Base-by-base conservation (phyloP, 2,329 filamentous ascomycete genomes). In the Beauveria varroae region DNA sequence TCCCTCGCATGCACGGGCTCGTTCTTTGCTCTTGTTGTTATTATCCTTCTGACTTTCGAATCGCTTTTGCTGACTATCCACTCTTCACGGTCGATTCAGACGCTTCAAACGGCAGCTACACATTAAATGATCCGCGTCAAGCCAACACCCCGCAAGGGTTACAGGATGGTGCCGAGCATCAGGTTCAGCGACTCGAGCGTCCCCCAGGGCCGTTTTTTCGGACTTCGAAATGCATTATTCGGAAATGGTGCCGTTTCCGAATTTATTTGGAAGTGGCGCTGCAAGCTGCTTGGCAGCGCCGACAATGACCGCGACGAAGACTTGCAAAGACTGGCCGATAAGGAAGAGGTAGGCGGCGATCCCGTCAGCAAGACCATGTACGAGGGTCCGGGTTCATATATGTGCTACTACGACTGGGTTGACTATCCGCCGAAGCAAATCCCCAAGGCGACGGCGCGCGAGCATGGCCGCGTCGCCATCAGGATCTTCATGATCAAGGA, bases 401-500 rank as follows among this genome's bases (percentile, higher is more conserved):
- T 63, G 1, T 16, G 43, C 12, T 34, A 63, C 46, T 75, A 67
- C 60, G 68, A 75, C 57, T 78, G 75, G 76, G 72, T 74, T 37
- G 71, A 75, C 61, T 74, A 73, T 57, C 76, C 77, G 3, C 77
- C 76, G 41, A 74, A 72, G 63, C 74, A 77, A 68, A 67, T 76
- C 59, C 76, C 72, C 67, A 77, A 76, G 61, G 69, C 69, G 26
- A 70, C 67, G 3, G 67, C 70, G 52, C 69, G 69, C 46, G 71
- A 68, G 7, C 71, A 78, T 49, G 73, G 75, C 53, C 70, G 73
- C 3, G 72, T 75, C 16, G 76, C 78, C 62, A 76, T 81, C 70
- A 76, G 74, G 63, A 68, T 79, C 22, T 80, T 72, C 75, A 79
- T 78, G 71, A 65, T 76, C 70, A 78, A 77, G 65, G 76, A 80